Evolutionary conservation across 2,329 filamentous ascomycete species (phyloP).

Genomic region (Aspergillus pseudonomiae): DNA sequence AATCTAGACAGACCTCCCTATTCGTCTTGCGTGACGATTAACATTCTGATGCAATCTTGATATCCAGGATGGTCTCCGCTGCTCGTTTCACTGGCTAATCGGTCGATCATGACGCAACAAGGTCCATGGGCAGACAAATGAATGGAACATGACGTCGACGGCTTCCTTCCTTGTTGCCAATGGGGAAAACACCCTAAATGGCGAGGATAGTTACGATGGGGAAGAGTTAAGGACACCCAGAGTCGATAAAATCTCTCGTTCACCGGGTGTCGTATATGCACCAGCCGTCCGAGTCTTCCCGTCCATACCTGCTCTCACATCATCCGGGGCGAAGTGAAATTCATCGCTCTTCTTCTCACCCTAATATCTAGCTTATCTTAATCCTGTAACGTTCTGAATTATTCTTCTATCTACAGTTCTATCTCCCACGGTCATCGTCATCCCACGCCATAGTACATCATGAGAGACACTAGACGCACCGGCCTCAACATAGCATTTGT

Average conservation of each 20-base stretch:
- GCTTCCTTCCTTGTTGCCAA: not conserved
- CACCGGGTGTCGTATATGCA: not conserved
- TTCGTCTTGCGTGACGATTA: not conserved
- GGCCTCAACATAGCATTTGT: constrained; percentile 17
- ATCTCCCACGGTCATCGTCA: not conserved
- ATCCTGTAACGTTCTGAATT: not conserved
- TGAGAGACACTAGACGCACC: not conserved
- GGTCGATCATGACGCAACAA: not conserved
- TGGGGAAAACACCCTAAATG: not conserved
- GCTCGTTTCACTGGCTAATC: not conserved
- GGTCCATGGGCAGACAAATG: not conserved
- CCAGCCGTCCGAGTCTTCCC: not conserved
- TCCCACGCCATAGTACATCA: not conserved
- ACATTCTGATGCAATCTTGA: not conserved
- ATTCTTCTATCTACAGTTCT: not conserved
- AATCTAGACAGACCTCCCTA: not conserved
- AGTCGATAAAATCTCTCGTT: not conserved
- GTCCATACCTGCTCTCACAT: not conserved
- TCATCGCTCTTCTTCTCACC: not conserved
- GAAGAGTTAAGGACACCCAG: no score
- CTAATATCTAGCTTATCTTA: not conserved
- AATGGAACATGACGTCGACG: not conserved
- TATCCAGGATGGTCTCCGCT: not conserved
- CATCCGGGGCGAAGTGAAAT: not conserved
- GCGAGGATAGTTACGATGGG: not conserved